A percentile compares a stretch with the other conserved stretches of the same genome.
phyloP scores from a whole-genome alignment of 345 rosid genomes.

The Citrus unshiu region DNA sequence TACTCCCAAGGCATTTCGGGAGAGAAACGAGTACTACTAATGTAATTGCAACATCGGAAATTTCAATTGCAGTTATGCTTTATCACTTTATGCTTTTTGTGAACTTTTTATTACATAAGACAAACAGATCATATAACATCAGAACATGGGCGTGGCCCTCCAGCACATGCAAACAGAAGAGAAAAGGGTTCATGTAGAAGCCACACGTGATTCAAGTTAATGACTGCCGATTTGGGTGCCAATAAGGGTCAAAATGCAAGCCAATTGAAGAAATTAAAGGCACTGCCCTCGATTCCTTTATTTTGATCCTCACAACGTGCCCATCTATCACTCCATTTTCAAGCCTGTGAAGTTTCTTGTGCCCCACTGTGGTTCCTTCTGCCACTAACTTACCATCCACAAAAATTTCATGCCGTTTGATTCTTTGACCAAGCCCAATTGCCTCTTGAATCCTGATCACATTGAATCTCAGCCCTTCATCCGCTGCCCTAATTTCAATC shows the following conservation, averaged over 20 bases:
- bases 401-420: slow-evolving; percentile 42
- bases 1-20: no score
- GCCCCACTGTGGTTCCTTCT: slow-evolving; percentile 58
- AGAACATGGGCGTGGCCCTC: background rate
- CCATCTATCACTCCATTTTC: slow-evolving; percentile 27
- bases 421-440: slow-evolving; percentile 68
- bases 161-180: background rate
- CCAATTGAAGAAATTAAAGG: slow-evolving; percentile 70
- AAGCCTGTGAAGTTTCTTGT: slow-evolving; percentile 61
- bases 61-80: background rate
- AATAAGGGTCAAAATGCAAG: slow-evolving; percentile 55
- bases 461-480: slow-evolving; percentile 42
- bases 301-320: slow-evolving; percentile 34
- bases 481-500: slow-evolving; percentile 36
- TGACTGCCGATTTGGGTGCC: slow-evolving; percentile 26
- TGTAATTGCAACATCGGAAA: background rate
- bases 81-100: background rate
- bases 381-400: slow-evolving; percentile 50
- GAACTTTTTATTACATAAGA: background rate
- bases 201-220: background rate
- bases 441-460: slow-evolving; percentile 72
- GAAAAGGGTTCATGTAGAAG: background rate
- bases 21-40: no score
- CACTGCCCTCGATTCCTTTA: slow-evolving; percentile 42
- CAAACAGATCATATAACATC: background rate